A percentile compares a stretch with the other conserved stretches of the same genome.
phyloP scores from a whole-genome alignment of 495 filamentous ascomycete genomes.

The Rhypophila decipiens region DNA sequence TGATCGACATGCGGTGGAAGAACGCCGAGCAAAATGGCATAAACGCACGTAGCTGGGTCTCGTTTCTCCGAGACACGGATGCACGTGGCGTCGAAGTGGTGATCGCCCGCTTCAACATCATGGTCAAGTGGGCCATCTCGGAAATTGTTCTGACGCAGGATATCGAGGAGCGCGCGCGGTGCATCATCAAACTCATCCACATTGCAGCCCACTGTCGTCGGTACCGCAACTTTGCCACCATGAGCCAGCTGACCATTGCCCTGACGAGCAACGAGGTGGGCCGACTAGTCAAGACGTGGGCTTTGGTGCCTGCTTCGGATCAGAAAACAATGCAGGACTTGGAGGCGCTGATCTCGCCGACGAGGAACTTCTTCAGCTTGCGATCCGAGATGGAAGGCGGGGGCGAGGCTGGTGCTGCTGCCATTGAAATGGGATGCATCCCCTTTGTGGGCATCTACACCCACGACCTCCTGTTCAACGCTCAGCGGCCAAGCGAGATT shows the following conservation, averaged over 20 bases:
- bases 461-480: constrained; percentile 94
- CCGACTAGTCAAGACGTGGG: constrained; percentile 76
- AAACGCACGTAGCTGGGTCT: constrained; percentile 77
- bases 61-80: constrained; percentile 76
- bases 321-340: constrained; percentile 68
- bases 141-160: constrained; percentile 82
- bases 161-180: constrained; percentile 73
- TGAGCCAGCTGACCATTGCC: constrained; percentile 91
- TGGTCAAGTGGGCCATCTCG: constrained; percentile 95
- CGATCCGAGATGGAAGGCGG: constrained; percentile 83
- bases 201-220: constrained; percentile 79
- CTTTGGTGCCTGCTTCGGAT: constrained; percentile 64
- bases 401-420: constrained; percentile 16
- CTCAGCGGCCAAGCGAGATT: constrained; percentile 73
- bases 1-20: constrained; percentile 91
- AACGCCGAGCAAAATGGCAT: constrained; percentile 54
- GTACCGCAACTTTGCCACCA: constrained; percentile 91
- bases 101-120: constrained; percentile 91
- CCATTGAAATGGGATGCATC: constrained; percentile 79
- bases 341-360: constrained; percentile 77
- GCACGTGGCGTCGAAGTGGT: constrained; percentile 90
- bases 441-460: constrained; percentile 95
- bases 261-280: constrained; percentile 76
- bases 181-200: constrained; percentile 87
- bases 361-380: constrained; percentile 84